Evolutionary conservation across 257 asterid species (phyloP), one percentile per base, ranked within the genome.

Genomic region (Penstemon barbatus): DNA sequence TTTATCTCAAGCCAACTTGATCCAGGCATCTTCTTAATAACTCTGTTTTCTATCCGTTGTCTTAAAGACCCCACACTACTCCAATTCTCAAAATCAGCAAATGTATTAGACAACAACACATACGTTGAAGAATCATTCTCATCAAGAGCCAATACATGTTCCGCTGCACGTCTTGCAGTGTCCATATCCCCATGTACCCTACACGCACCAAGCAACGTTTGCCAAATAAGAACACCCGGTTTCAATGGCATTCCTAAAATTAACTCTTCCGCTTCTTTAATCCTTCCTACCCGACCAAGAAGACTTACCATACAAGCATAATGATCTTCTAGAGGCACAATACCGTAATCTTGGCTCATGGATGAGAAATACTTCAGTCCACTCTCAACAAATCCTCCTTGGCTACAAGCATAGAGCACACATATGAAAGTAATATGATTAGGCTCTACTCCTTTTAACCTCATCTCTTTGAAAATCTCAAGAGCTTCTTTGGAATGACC

Each of bases 271-370:
- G 96, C 96, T 67, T 89, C 90, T 64, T 59, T 78, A 18, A 84
- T 65, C 1, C 79, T 80, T 7, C 92, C 91, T 8, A 78, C 88
- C 46, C 87, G 75, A 6, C 92, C 91, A 0, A 87, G 83, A 25
- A 89, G 80, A 83, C 83, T 83, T 66, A 89, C 95, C 81, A 89
- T 71, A 48, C 96, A 87, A 3, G 78, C 89, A 60, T 89, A 89
- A 71, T 89, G 96, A 68, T 87, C 96, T 74, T 85, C 91, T 38
- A 60, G 78, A 0, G 92, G 95, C 5, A 53, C 46, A 42, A 87
- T 36, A 7, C 88, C 88, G 41, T 82, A 82, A n/a, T 80, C 81
- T 15, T 44, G 52, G 8, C 76, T 77, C 96, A 89, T 85, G 37
- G 74, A 79, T 12, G 83, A 72, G 72, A 87, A 85, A 71, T 75